Base-by-base conservation (phyloP, 2,329 filamentous ascomycete species). In the Aspergillus neotritici region DNA sequence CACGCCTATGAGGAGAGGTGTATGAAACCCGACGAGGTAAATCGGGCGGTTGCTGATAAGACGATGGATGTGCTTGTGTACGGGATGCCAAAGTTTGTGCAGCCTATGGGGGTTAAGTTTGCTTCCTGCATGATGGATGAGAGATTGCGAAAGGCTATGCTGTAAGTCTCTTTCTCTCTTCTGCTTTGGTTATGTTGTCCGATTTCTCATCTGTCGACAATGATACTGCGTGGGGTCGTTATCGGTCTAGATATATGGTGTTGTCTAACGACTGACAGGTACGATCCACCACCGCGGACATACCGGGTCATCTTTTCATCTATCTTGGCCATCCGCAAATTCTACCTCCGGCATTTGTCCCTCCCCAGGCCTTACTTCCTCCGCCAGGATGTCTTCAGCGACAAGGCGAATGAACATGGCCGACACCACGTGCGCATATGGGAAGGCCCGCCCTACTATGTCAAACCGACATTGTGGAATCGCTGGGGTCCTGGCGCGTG, bases 381-480 rank as follows among this genome's bases (percentile, higher is more conserved):
- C 46, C 71, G 51, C 44, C 59, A 45, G 58, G 66, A 54, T 46
- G 50, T 59, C 3, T 59, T 81, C 35, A 64, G 65, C 2, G 68
- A 76, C 2, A 50, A 68, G 1, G 68, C 75, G 0, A 77, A 86
- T 8, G 63, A 72, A 21, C 74, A 77, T 0, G 79, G 78, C 1
- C 74, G 77, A 3, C 73, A 81, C 50, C 68, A 73, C 38, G 61
- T 66, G 53, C 56, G 67, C 1, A 51, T 68, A 21, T 85, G 79
- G 58, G 71, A 80, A 17, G 76, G 78, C 15, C 74, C 80, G 37
- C 84, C 84, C 2, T 85, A 77, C 67, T 87, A 86, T 61, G 70
- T 77, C 15, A 69, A 75, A 46, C 72, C 73, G 17, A 83, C 76
- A 0, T 58, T 77, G 17, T 79, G 73, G 77, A 79, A 74, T 54